These are phyloP conservation scores for Ceratobasidium sp. DNA, from an alignment of 1,284 basidiomycete genomes.

Conservation along the genomic window DNA sequence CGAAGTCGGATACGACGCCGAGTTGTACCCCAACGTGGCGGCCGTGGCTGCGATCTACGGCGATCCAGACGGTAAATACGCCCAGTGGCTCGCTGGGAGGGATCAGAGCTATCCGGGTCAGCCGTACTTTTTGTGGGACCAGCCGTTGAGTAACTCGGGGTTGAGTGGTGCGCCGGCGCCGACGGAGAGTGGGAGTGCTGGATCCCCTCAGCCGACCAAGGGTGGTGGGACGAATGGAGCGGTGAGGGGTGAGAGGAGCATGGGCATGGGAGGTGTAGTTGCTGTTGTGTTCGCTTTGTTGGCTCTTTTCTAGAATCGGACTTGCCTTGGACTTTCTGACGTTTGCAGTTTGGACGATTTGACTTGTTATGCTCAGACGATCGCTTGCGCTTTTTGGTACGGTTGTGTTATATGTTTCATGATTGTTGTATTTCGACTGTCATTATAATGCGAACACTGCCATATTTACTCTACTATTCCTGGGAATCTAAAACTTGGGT, in stretches of 20 bases:
- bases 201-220: not conserved
- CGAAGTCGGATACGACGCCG: conserved; percentile 61
- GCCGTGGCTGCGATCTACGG: conserved; percentile 46
- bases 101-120: conserved; percentile 62
- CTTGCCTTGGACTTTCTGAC: not conserved
- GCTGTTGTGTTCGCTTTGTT: not conserved
- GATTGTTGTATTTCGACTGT: conserved; percentile 15
- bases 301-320: not conserved
- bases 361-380: not conserved
- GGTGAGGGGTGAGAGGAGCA: not conserved
- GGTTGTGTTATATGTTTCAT: not conserved
- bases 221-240: not conserved
- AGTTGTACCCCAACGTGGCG: conserved; percentile 63
- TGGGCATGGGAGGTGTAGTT: not conserved
- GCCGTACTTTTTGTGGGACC: conserved; percentile 70
- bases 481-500: conserved; percentile 4
- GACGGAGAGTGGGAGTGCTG: not conserved
- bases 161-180: conserved; percentile 15
- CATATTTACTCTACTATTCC: not conserved
- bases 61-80: conserved; percentile 49
- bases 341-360: not conserved
- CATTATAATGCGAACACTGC: conserved; percentile 5
- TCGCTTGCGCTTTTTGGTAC: not conserved
- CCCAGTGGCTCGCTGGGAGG: conserved; percentile 53
- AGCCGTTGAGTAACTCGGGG: conserved; percentile 59